Conservation (phyloP, 2,329 filamentous ascomycete genomes). For the Tolypocladium endophyticum region DNA sequence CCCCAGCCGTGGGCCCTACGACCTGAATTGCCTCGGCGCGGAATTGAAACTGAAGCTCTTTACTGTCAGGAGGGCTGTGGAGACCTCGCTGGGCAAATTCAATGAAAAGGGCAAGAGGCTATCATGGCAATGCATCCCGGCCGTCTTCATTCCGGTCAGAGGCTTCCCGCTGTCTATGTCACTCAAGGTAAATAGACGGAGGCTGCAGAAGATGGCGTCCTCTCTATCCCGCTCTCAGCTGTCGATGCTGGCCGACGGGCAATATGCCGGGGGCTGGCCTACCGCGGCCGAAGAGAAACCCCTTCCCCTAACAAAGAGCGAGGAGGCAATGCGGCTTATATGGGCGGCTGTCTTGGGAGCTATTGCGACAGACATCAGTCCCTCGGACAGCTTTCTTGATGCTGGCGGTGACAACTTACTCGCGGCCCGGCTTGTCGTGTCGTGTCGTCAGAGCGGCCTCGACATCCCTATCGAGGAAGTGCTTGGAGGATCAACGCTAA, state of each 20-base stretch:
- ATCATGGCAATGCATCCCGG: conserved; percentile 32
- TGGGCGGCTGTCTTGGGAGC: conserved; percentile 34
- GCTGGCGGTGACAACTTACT: conserved; percentile 35
- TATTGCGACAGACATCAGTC: conserved; percentile 27
- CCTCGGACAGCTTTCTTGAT: conserved; percentile 32
- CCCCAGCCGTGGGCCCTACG: conserved; percentile 24
- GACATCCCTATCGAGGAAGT: conserved; percentile 31
- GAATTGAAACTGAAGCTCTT: conserved; percentile 32
- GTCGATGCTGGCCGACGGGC: conserved; percentile 19
- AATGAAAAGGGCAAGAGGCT: conserved; percentile 10
- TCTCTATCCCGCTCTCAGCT: conserved; percentile 32
- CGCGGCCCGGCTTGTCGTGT: conserved; percentile 31
- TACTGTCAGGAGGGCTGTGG: conserved; percentile 31
- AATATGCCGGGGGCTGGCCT: conserved; percentile 23
- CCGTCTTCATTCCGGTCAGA: conserved; percentile 36
- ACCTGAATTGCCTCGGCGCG: conserved; percentile 24
- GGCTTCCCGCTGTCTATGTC: conserved; percentile 37
- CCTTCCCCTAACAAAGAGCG: conserved; percentile 34
- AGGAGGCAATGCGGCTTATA: conserved; percentile 35
- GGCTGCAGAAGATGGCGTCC: conserved; percentile 33
- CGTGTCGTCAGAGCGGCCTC: conserved; percentile 32
- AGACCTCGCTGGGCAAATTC: conserved; percentile 26
- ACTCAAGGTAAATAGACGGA: conserved; percentile 38
- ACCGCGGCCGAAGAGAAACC: conserved; percentile 29
- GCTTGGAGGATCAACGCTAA: conserved; percentile 28